Conservation (phyloP, 768 basidiomycete genomes). For the Lentinula guzmanii region DNA sequence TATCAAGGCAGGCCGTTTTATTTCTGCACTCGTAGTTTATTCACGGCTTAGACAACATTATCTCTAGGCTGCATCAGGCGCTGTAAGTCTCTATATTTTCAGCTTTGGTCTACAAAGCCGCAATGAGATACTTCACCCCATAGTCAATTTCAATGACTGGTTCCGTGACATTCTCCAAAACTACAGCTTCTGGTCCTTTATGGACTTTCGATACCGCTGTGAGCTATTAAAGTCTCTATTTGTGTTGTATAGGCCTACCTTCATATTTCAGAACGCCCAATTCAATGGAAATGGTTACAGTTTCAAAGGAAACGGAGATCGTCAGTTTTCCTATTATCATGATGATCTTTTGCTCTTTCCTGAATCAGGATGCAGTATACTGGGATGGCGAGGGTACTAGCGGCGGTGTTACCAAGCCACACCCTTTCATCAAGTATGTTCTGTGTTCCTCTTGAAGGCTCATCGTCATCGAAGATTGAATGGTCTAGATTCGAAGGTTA, state of each 20-base stretch:
- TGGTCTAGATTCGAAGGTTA: constrained; percentile 3
- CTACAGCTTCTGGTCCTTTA: neutral
- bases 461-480: no score
- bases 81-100: neutral
- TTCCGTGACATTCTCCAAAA: neutral
- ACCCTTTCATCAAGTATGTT: constrained; percentile 5
- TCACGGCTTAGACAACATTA: no score
- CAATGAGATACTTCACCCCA: no score
- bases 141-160: constrained; percentile 2
- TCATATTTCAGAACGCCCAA: neutral
- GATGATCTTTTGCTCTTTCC: neutral
- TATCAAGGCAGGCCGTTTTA: neutral
- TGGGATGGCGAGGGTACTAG: constrained; percentile 20
- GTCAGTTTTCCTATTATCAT: neutral
- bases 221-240: neutral
- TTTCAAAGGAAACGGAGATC: neutral
- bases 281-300: constrained; percentile 1
- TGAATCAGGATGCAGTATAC: neutral
- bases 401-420: constrained; percentile 16
- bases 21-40: neutral
- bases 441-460: neutral
- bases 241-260: no score
- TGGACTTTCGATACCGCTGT: neutral
- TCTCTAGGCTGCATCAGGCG: neutral
- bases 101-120: no score